Evolutionary conservation across 192 early-diverging fungal genomes (phyloP).

Genomic region (Rhizophagus sp.): DNA sequence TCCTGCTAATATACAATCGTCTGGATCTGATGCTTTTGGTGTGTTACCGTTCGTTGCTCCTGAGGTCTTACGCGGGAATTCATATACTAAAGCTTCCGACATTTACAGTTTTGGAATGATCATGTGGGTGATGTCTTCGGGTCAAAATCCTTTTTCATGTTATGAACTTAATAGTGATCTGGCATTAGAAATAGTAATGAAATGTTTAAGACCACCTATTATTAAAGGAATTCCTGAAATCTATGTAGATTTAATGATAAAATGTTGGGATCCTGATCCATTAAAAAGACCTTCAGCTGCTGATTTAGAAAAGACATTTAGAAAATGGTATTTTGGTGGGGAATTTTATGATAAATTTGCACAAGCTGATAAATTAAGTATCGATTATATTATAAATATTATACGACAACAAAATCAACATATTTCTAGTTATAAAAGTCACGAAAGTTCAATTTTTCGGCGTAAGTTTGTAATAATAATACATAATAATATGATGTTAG

Average conservation of each 20-base stretch:
- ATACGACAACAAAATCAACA: no score
- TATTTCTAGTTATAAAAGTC: no score
- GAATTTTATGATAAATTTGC: no score
- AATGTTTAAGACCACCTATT: background rate
- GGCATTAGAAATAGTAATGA: background rate
- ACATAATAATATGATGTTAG: no score
- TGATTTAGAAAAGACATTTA: no score
- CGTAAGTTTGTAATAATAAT: no score
- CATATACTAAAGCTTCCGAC: constrained; percentile 40
- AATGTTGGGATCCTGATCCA: constrained; percentile 26
- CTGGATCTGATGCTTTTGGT: background rate
- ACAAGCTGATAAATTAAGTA: no score
- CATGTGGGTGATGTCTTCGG: constrained; percentile 45
- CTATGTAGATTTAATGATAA: constrained; percentile 5
- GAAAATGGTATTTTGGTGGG: no score
- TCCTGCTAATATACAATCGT: background rate
- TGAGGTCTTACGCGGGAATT: constrained; percentile 34
- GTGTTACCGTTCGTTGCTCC: constrained; percentile 46
- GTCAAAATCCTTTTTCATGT: constrained; percentile 35
- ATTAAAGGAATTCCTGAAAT: background rate
- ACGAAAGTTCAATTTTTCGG: no score
- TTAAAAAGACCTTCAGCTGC: background rate
- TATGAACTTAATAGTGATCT: background rate
- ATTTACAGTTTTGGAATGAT: constrained; percentile 46
- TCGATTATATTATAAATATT: no score